Evolutionary conservation across 129 eudicot genomes (phyloP).

Genomic region (Escallonia herrerae): DNA sequence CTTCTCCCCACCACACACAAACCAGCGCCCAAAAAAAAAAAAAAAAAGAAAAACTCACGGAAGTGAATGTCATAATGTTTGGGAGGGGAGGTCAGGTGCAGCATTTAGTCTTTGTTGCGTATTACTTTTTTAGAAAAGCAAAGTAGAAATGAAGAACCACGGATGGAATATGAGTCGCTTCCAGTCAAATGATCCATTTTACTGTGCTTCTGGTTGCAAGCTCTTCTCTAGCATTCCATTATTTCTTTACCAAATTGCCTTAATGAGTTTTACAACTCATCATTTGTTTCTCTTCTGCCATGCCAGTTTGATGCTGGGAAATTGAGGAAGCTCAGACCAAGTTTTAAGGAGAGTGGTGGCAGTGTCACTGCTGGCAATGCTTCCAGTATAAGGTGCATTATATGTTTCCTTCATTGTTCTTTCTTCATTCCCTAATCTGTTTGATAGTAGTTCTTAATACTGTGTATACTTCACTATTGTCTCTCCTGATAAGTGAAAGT

Average conservation of each 20-base stretch:
- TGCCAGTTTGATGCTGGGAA: slow-evolving; percentile 86
- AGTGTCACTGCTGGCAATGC: slow-evolving; percentile 98
- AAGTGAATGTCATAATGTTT: no score
- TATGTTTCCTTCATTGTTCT: background rate
- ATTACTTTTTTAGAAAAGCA: no score
- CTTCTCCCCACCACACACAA: no score
- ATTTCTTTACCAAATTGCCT: background rate
- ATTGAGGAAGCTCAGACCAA: slow-evolving; percentile 86
- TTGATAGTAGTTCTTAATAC: background rate
- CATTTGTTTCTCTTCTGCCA: slow-evolving; percentile 10
- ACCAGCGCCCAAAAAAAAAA: no score
- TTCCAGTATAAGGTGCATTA: slow-evolving; percentile 80
- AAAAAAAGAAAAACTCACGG: no score
- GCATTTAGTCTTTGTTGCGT: no score
- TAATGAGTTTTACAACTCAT: no score
- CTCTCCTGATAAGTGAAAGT: background rate
- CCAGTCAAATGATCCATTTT: no score
- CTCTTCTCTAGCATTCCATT: slow-evolving; percentile 4
- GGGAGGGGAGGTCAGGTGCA: no score
- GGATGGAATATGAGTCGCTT: no score
- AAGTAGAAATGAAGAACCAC: no score
- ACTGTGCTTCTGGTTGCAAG: background rate
- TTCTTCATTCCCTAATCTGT: background rate
- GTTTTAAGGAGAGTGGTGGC: slow-evolving; percentile 89
- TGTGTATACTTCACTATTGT: background rate